phyloP scores from a whole-genome alignment of 768 basidiomycete species.

The Rhodosporidiobolus sp. region DNA sequence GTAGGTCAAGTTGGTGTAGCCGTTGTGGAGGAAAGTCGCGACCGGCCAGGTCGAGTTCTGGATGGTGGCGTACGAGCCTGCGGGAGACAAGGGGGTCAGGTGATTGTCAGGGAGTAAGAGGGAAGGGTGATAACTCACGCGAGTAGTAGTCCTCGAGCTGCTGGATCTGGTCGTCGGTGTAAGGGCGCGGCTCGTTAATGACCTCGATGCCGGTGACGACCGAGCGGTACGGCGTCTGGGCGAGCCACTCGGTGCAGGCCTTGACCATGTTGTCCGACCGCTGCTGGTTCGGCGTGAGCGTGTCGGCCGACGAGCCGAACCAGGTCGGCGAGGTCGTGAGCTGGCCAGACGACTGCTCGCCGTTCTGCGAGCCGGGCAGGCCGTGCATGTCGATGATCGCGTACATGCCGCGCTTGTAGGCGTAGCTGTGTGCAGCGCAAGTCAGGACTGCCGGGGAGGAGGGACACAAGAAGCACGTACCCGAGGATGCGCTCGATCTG shows the following conservation, averaged over 20 bases:
- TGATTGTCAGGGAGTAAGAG: no score
- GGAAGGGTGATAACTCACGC: slow-evolving; percentile 19
- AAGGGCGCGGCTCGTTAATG: slow-evolving; percentile 43
- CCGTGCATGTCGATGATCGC: slow-evolving; percentile 43
- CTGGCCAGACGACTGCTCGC: slow-evolving; percentile 43
- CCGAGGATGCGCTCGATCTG: slow-evolving; percentile 39
- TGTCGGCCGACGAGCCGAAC: slow-evolving; percentile 20
- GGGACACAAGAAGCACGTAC: neutral
- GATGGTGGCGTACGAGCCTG: slow-evolving; percentile 31
- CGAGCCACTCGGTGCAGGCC: slow-evolving; percentile 41
- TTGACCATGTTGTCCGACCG: slow-evolving; percentile 39
- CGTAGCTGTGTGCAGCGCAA: neutral
- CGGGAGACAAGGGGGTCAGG: no score
- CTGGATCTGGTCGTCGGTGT: slow-evolving; percentile 34
- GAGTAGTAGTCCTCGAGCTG: slow-evolving; percentile 39
- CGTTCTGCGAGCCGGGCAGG: slow-evolving; percentile 46
- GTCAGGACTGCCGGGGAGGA: neutral
- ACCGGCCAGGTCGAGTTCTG: slow-evolving; percentile 22
- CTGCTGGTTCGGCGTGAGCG: slow-evolving; percentile 32
- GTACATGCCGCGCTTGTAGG: slow-evolving; percentile 41
- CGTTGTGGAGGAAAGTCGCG: slow-evolving; percentile 35
- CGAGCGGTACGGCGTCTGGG: slow-evolving; percentile 42
- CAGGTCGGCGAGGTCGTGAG: slow-evolving; percentile 21
- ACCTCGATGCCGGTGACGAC: slow-evolving; percentile 41
- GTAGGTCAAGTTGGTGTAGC: slow-evolving; percentile 33